Evolutionary conservation across 805 yeast genomes (phyloP), one percentile per base, ranked within the genome.

Genomic region (Metschnikowia orientalis): DNA sequence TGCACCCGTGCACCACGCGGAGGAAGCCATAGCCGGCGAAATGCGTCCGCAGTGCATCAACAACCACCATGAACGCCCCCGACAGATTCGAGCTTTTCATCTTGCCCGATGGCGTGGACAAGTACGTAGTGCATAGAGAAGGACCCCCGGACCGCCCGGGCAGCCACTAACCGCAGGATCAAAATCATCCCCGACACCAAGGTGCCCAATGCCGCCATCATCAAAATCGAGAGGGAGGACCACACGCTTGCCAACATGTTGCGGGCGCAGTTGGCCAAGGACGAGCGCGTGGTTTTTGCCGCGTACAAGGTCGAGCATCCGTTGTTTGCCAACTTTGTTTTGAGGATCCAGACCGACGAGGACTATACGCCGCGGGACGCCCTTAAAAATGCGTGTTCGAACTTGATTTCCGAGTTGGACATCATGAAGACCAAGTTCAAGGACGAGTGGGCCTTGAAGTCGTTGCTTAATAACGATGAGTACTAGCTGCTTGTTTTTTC

Each of bases 231-330:
- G 60, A 81, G 95, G 56, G 99, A 92, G 59, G 99, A 92, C 59
- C 99, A 92, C 56, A 92, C 99, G 3, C 69, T 92, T 39, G 98
- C 95, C 17, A 92, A 92, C 57, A 60, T 92, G 49, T 71, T 92
- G 40, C 75, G 95, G 54, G 79, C 89, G 18, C 95, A 90, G 56
- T 74, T 92, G 36, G 71, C 87, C 41, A 79, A 79, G 52, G 97
- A 92, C 57, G 78, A 79, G 30, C 78, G 80, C 45, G 99, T 92
- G n/a, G 57, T 92, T 21, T 92, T 89, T 57, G 97, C 95, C 26
- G 98, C 97, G 21, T 92, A 92, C 70, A 92, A 92, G 59, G 88
- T 92, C 26, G 97, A 92, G 63, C 99, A 92, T 63, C 99, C 99
- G 6, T 69, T 92, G 44, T 92, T 92, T 61, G 97, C 98, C 23